These are phyloP conservation scores for Pseudogymnoascus sp. DNA, from an alignment of 2,329 filamentous ascomycete species.

Conservation along the genomic window DNA sequence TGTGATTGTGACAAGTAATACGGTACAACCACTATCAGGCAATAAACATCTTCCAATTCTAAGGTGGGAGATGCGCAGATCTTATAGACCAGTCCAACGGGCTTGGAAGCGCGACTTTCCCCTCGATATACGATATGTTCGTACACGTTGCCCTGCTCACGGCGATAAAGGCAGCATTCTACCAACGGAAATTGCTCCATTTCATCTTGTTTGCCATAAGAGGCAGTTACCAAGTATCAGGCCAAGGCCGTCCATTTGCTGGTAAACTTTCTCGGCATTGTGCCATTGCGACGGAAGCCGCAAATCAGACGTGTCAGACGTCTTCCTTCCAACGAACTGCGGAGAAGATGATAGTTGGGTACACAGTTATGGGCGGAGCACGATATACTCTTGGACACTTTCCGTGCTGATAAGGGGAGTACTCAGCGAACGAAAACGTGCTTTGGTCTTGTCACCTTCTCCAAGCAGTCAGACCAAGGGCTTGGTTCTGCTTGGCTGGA, in stretches of 20 bases:
- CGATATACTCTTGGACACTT: background rate
- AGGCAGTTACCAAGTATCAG: slow-evolving; percentile 2
- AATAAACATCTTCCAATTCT: background rate
- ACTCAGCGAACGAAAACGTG: background rate
- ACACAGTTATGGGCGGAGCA: background rate
- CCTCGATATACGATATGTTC: background rate
- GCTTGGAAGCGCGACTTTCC: background rate
- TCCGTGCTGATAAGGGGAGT: background rate
- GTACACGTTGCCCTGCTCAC: background rate
- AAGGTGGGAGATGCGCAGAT: background rate
- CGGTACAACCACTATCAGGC: background rate
- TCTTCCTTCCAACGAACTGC: background rate
- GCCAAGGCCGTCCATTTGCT: background rate
- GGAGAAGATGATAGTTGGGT: background rate
- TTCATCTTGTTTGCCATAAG: background rate
- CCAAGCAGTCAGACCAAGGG: background rate
- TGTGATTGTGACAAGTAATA: background rate
- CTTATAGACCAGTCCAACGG: background rate
- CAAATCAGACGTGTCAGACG: background rate
- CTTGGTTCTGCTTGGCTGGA: background rate
- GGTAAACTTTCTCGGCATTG: background rate
- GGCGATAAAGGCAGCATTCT: background rate
- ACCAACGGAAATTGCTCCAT: background rate
- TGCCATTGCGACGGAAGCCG: slow-evolving; percentile 3
- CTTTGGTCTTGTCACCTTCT: slow-evolving; percentile 3